These are phyloP conservation scores for Suhomyces guaymorum DNA, from an alignment of 1,139 yeast species.

Conservation along the genomic window DNA sequence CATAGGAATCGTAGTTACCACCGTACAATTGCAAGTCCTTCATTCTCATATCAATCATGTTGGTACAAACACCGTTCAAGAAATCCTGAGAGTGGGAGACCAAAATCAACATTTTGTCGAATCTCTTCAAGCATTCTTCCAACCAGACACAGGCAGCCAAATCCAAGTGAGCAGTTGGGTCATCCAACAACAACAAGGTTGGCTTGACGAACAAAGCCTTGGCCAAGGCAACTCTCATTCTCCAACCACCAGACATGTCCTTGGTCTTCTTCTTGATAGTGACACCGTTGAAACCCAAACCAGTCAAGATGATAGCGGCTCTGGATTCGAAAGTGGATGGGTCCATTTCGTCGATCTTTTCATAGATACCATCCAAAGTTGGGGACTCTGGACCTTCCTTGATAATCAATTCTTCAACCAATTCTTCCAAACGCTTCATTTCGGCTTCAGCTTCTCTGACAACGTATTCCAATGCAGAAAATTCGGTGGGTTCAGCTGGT, in stretches of 20 bases:
- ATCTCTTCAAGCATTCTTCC: constrained; percentile 94
- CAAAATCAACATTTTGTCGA: constrained; percentile 87
- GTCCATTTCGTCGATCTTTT: constrained; percentile 94
- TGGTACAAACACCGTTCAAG: constrained; percentile 97
- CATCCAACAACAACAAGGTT: constrained; percentile 83
- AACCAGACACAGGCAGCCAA: constrained; percentile 99
- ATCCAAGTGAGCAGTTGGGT: constrained; percentile 99
- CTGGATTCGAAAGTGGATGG: constrained; percentile 94
- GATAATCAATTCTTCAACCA: constrained; percentile 85
- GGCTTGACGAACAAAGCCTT: constrained; percentile 89
- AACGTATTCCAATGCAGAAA: constrained; percentile 91
- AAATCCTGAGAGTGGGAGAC: constrained; percentile 99
- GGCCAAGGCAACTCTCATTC: constrained; percentile 87
- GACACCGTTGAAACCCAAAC: constrained; percentile 89
- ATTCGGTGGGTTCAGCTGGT: constrained; percentile 95
- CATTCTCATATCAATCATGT: constrained; percentile 96
- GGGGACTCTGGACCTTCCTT: constrained; percentile 94
- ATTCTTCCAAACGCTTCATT: constrained; percentile 86
- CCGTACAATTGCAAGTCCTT: constrained; percentile 74
- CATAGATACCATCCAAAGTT: constrained; percentile 82
- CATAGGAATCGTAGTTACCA: constrained; percentile 98
- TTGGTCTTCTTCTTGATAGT: constrained; percentile 86
- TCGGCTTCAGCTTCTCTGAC: constrained; percentile 95
- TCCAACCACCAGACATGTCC: constrained; percentile 99
- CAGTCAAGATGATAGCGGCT: constrained; percentile 93